These are phyloP conservation scores for Carpinus fangiana DNA, from an alignment of 306 rosid genomes.

Conservation along the genomic window DNA sequence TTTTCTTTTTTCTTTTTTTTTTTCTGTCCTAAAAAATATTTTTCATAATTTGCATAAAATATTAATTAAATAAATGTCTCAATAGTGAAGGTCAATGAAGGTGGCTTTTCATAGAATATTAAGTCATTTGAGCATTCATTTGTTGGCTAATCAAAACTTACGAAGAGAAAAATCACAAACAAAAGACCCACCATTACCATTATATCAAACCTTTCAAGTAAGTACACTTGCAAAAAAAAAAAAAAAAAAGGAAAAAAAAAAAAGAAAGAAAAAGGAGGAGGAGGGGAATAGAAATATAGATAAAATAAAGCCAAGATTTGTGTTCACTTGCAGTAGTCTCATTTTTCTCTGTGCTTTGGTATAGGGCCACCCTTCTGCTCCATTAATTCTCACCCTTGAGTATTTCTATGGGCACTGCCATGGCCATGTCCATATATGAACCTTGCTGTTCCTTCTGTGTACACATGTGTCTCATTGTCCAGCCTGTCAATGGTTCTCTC, in stretches of 20 bases:
- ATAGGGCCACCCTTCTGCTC: constrained; percentile 13
- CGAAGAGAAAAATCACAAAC: neutral
- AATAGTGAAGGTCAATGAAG: too few relatives aligned
- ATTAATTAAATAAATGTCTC: too few relatives aligned
- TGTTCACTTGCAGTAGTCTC: neutral
- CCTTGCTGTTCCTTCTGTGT: constrained; percentile 91
- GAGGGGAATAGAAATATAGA: constrained; percentile 24
- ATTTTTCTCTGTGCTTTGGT: constrained; percentile 38
- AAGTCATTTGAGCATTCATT: too few relatives aligned
- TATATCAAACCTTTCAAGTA: constrained; percentile 42
- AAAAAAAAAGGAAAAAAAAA: neutral
- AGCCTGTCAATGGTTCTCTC: constrained; percentile 46
- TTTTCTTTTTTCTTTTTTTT: too few relatives aligned
- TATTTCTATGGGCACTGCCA: constrained; percentile 53
- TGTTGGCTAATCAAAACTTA: neutral
- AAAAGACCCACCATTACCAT: constrained; percentile 21
- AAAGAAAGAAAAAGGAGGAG: neutral
- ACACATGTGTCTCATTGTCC: constrained; percentile 83
- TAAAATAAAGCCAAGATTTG: constrained; percentile 40
- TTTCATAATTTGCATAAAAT: too few relatives aligned
- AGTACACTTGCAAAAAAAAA: constrained; percentile 40
- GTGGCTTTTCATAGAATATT: too few relatives aligned
- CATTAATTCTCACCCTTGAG: constrained; percentile 37
- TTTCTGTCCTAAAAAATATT: too few relatives aligned
- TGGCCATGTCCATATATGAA: constrained; percentile 93